Evolutionary conservation across 257 asterid species (phyloP), one percentile per base, ranked within the genome.

Genomic region (Ehretia macrophylla): DNA sequence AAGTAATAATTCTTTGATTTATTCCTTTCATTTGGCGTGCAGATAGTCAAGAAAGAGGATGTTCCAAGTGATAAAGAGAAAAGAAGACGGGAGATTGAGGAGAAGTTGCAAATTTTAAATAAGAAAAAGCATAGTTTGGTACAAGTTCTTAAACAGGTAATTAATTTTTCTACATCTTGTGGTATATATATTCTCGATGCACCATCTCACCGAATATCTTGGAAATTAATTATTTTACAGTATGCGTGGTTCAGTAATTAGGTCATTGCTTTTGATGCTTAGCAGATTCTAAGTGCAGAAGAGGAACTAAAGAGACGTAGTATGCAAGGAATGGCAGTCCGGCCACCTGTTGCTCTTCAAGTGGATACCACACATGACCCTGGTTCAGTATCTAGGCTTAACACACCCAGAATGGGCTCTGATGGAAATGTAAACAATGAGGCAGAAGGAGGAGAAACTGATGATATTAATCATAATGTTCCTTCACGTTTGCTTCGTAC

Each of bases 111-210:
- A 67, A 63, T 83, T 64, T 51, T 88, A 73, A 86, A 86, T 67
- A 85, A 77, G 77, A 87, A 82, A 75, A 88, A 86, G 56, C 99
- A 92, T 63, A 52, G 80, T 67, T 74, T 92, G 69, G 99, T 92
- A 53, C 96, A 84, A 74, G 89, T 82, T 65, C 85, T 92, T 68
- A 92, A 84, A 73, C 97, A 86, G 95, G 97, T 83, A 67, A 51
- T 18, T 16, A 42, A 42, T 18, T 51, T 54, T 14, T 14, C 42
- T 54, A 16, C 37, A 50, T 51, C 32, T 55, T 10, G 37, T 32
- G 32, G 55, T 52, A 1, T 1, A 56, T 35, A 61, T 23, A 32
- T 58, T 22, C 52, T 62, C 35, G 56, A 42, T 56, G 16, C 55
- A 35, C 17, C 5, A 51, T 22, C 37, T 10, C 42, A 48, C 39